Evolutionary conservation across 2,329 filamentous ascomycete species (phyloP), one percentile per base, ranked within the genome.

Genomic region (Ophiocordyceps camponoti-floridani): DNA sequence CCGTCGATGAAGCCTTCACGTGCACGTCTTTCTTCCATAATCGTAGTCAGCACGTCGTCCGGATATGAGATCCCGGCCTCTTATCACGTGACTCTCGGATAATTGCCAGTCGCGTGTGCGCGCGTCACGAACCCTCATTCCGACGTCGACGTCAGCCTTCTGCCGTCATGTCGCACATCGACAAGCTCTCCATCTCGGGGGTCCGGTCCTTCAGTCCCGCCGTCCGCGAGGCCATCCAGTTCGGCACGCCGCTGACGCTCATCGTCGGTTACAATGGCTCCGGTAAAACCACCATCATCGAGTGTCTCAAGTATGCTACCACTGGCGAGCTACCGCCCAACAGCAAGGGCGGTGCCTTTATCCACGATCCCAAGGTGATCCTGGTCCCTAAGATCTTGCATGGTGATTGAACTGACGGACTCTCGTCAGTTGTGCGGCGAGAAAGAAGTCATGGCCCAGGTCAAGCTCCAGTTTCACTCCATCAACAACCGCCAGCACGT

Each of bases 231-330:
- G 81, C 75, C 35, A 94, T 96, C 49, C 73, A 82, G 53, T 96
- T 98, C 61, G 79, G 87, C 51, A 82, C 84, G 1, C 93, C 91
- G 26, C 72, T 98, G 46, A 98, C 91, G 12, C 73, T 98, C 49
- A 98, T 98, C 53, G 93, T 98, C 47, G 91, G 91, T 47, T 85
- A 87, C 63, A 98, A 98, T 66, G 91, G 91, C 45, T 96, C 89
- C 1, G 91, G 91, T 49, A 98, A 98, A 67, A 98, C 91, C 10
- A 96, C 91, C 47, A 94, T 98, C 58, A 98, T 98, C 63, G 91
- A 98, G 63, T 94, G 87, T 60, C 82, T 98, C 56, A 95, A 95
- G 59, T 98, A 95, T 77, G 88, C 85, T 44, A 95, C 93, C 16
- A 95, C 88, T 8, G 93, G 91, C 46, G 84, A 93, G 56, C 74